phyloP scores from a whole-genome alignment of 1,284 basidiomycete species.

The Cystobasidiaceae sp. region DNA sequence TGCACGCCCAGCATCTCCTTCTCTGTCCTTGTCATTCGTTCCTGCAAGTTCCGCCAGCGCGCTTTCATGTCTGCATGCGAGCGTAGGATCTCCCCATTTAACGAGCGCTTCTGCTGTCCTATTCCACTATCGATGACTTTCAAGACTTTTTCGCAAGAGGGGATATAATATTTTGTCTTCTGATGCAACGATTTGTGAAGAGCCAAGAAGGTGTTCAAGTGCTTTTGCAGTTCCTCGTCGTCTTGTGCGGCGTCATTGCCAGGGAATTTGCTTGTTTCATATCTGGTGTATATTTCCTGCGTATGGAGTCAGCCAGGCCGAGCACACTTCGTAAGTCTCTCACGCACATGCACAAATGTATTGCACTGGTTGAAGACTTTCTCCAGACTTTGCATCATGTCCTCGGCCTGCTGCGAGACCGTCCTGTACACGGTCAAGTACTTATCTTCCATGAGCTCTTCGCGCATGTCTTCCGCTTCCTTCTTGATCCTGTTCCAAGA shows the following conservation, averaged over 20 bases:
- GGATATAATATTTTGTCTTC: conserved; percentile 69
- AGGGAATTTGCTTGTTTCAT: neutral
- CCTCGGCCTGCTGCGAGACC: conserved; percentile 84
- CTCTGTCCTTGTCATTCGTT: conserved; percentile 69
- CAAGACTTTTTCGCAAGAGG: conserved; percentile 85
- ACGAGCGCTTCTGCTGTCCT: conserved; percentile 71
- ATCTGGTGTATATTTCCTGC: neutral
- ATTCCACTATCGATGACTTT: conserved; percentile 88
- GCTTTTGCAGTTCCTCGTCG: neutral
- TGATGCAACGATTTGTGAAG: conserved; percentile 25
- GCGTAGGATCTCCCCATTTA: conserved; percentile 87
- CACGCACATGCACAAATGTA: conserved; percentile 48
- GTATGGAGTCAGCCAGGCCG: too few relatives aligned
- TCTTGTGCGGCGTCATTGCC: neutral
- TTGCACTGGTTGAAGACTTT: conserved; percentile 80
- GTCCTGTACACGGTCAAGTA: conserved; percentile 92
- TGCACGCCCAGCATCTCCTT: conserved; percentile 71
- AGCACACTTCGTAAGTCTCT: conserved; percentile 4
- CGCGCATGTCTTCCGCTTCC: conserved; percentile 71
- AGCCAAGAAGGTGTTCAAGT: conserved; percentile 10
- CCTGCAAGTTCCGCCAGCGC: conserved; percentile 70
- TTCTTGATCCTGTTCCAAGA: conserved; percentile 77
- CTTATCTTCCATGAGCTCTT: conserved; percentile 87
- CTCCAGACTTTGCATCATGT: conserved; percentile 92
- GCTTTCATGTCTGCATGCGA: conserved; percentile 77